These are phyloP conservation scores for Nemania abortiva DNA, from an alignment of 2,329 filamentous ascomycete genomes.

Conservation along the genomic window DNA sequence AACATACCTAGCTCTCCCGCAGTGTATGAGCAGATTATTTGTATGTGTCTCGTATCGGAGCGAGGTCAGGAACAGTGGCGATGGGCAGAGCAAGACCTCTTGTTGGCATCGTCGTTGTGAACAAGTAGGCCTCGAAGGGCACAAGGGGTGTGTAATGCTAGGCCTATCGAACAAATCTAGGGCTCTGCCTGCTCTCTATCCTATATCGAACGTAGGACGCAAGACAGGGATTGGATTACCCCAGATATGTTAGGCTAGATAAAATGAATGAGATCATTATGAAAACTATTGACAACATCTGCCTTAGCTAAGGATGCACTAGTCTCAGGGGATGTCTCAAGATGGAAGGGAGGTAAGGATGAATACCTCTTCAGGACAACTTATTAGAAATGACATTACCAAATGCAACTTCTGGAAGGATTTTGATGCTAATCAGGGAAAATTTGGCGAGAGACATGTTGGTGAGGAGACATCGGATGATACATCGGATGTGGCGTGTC, in stretches of 20 bases:
- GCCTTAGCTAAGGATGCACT: not conserved
- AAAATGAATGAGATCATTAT: not conserved
- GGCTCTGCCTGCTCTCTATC: not conserved
- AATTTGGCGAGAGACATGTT: not conserved
- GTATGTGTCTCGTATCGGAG: not conserved
- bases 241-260: not conserved
- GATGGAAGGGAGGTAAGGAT: not conserved
- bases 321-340: not conserved
- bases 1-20: not conserved
- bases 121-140: not conserved
- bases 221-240: not conserved
- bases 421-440: not conserved
- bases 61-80: not conserved
- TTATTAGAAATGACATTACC: not conserved
- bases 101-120: not conserved
- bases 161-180: not conserved
- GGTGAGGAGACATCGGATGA: not conserved
- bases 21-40: not conserved
- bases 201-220: not conserved
- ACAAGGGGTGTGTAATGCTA: not conserved
- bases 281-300: not conserved
- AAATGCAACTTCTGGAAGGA: not conserved
- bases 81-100: not conserved
- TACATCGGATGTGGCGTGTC: not conserved
- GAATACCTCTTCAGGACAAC: not conserved